Conservation (phyloP, 2,329 filamentous ascomycete genomes). For the Cephalotrichum gorgonifer region DNA sequence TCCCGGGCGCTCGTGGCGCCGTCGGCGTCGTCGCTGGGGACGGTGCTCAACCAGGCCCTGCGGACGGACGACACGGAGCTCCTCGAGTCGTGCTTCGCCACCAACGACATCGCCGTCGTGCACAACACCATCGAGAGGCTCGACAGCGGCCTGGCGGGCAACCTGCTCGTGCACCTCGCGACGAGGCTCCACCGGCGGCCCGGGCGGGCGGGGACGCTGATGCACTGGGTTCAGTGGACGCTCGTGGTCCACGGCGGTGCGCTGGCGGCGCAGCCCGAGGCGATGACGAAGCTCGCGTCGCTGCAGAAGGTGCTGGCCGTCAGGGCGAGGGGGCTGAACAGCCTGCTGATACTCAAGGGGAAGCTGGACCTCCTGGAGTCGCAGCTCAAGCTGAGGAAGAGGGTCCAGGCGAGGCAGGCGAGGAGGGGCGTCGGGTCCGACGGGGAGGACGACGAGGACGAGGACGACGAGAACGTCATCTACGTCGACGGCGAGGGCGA, state of each 20-base stretch:
- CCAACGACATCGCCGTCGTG: conserved; percentile 65
- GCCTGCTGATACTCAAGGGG: conserved; percentile 79
- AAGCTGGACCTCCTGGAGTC: conserved; percentile 91
- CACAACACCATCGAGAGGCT: conserved; percentile 84
- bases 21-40: conserved; percentile 72
- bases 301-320: conserved; percentile 83
- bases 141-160: conserved; percentile 71
- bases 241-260: conserved; percentile 87
- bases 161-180: conserved; percentile 72
- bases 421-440: conserved; percentile 27
- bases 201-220: conserved; percentile 78
- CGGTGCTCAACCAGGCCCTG: conserved; percentile 86
- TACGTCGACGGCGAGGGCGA: conserved; percentile 79
- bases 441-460: conserved; percentile 41
- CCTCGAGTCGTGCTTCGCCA: conserved; percentile 84
- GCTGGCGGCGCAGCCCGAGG: conserved; percentile 73
- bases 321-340: conserved; percentile 70
- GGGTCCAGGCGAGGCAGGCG: conserved; percentile 18
- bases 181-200: conserved; percentile 79
- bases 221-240: conserved; percentile 95
- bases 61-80: conserved; percentile 84
- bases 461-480: conserved; percentile 61
- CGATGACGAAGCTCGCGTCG: conserved; percentile 66
- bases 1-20: conserved; percentile 40
- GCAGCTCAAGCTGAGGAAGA: conserved; percentile 71